Base-by-base conservation (phyloP, 768 basidiomycete genomes). In the Tulasnella sp. region DNA sequence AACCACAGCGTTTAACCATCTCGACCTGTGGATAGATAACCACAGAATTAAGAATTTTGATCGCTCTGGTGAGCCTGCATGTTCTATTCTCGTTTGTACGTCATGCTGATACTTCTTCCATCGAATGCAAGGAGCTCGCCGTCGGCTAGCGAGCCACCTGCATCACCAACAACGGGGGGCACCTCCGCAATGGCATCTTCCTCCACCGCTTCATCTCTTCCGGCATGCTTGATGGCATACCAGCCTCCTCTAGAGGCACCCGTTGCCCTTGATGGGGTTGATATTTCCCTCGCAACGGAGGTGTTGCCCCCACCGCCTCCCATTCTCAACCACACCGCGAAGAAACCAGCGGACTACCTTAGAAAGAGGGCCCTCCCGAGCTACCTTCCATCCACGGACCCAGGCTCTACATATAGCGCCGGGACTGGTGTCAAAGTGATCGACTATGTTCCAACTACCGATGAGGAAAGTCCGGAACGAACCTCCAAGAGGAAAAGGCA, bases 291-390 rank as follows among this genome's bases (percentile, higher is more conserved):
- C 82, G 93, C 94, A 80, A 95, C 94, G 79, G 94, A 95, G 88
- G 92, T 95, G 86, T 88, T 95, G 82, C 94, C 94, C 82, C 93
- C 93, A 35, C 94, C 94, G 79, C 94, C 94, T 74, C 89, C 93
- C 80, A 84, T 93, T 80, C 90, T 78, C 91, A 91, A 85, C 92
- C 92, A 85, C 85, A 88, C 82, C 86, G 79, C 88, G 76, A 87
- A 90, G 83, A 92, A 91, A 86, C 90, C 92, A 83, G 93, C 67
- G 29, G 71, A 69, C 37, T 78, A 73, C 48, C 44, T 74, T 26
- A 72, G 73, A 40, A 93, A 88, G 87, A 93, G 94, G 85, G 89
- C 91, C 74, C 84, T 88, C 79, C 87, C 90, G 85, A 94, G 94
- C 80, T 95, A 94, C 87, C 87, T 95, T 83, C 93, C 93, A 70